Base-by-base conservation (phyloP, 2,329 filamentous ascomycete species). In the Knoxdaviesia capensis region DNA sequence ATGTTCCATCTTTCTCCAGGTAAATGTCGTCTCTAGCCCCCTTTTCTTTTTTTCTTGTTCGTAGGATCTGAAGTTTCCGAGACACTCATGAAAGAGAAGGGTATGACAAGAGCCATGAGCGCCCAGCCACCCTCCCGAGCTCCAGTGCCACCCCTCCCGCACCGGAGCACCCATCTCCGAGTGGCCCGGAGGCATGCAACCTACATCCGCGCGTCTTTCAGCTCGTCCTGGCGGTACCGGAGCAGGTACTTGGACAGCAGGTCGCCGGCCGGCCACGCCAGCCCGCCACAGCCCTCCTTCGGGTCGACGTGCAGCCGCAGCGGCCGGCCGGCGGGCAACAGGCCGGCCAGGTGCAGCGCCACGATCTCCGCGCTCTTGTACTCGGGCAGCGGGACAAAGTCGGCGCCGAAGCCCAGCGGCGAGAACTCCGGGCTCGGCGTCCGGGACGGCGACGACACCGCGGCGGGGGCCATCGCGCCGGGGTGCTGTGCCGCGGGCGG, bases 181-280 rank as follows among this genome's bases (percentile, higher is more conserved):
- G 20, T 20, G 20, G 20, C 20, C 3, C 2, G 20, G 20, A 20
- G 20, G 20, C 20, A 20, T 20, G 20, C 20, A 31, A 71, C 77
- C 57, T 57, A 92, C 83, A 93, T 85, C 59, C 74, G 71, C 48
- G 81, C 77, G 44, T 71, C 64, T 44, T 59, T 59, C 48, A 93
- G 58, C 49, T 72, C 63, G n/a, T 70, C 61, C 47, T 63, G 64
- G 51, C 83, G 80, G 53, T 77, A 77, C 41, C 78, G 72, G 45
- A 96, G 66, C 69, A 96, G 71, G 56, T 96, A 92, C 58, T 80
- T 84, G 20, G 81, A 73, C 42, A 98, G 66, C 10, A 90, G 73
- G 75, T 93, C 81, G 7, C 90, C 90, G 1, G 88, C 88, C 3
- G 87, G 88, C 90, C 90, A 96, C 7, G 92, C 69, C 59, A 92